These are phyloP conservation scores for Hamiltosporidium tvaerminnensis DNA, from an alignment of 371 early-diverging fungal genomes.

Conservation along the genomic window DNA sequence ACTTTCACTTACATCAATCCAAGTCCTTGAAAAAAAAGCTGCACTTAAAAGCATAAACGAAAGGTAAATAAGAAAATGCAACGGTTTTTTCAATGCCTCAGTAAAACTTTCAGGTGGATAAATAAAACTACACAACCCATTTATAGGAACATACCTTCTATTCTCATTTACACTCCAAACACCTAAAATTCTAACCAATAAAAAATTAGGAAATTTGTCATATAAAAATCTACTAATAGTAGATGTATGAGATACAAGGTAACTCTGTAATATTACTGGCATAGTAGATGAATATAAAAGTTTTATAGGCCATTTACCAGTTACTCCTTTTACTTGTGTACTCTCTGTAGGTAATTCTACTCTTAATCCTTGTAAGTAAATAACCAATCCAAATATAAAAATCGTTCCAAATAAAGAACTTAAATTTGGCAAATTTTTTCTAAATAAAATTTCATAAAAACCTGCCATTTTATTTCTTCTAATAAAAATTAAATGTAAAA, in stretches of 20 bases:
- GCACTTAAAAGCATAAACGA: constrained; percentile 74
- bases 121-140: constrained; percentile 89
- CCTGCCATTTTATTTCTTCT: constrained; percentile 89
- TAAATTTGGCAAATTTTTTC: constrained; percentile 82
- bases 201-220: constrained; percentile 76
- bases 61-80: constrained; percentile 75
- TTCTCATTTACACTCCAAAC: constrained; percentile 68
- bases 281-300: constrained; percentile 97
- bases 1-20: constrained; percentile 91
- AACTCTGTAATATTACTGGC: constrained; percentile 97
- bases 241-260: constrained; percentile 78
- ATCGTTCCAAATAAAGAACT: constrained; percentile 74
- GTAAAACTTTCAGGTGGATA: constrained; percentile 73
- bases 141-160: constrained; percentile 67
- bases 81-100: constrained; percentile 67
- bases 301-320: constrained; percentile 88
- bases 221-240: constrained; percentile 84
- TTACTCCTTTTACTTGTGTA: constrained; percentile 78
- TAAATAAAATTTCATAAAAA: constrained; percentile 87
- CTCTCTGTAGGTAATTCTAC: constrained; percentile 95
- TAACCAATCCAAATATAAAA: constrained; percentile 75
- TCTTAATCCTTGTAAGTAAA: constrained; percentile 95
- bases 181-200: constrained; percentile 77
- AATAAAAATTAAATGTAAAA: constrained; percentile 79
- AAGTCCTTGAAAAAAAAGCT: constrained; percentile 82